Evolutionary conservation across 495 filamentous ascomycete species (phyloP).

Genomic region (Penicillium flavigenum): DNA sequence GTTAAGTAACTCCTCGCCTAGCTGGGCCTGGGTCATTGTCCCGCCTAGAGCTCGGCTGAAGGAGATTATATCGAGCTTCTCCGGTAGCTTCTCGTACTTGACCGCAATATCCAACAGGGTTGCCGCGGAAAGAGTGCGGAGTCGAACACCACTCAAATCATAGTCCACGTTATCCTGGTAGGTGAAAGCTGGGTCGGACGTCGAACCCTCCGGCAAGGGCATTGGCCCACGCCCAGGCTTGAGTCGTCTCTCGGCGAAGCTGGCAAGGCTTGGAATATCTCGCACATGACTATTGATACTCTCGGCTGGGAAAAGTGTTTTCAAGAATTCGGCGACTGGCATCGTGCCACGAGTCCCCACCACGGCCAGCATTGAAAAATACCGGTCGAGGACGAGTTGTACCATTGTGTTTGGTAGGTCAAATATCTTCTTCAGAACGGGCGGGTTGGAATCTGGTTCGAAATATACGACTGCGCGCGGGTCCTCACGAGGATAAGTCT

Average conservation of each 20-base stretch:
- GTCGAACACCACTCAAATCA: conserved; percentile 33
- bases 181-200: conserved; percentile 22
- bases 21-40: conserved; percentile 30
- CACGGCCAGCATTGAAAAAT: conserved; percentile 27
- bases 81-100: conserved; percentile 29
- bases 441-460: conserved; percentile 33
- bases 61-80: conserved; percentile 18
- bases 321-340: conserved; percentile 27
- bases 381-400: conserved; percentile 19
- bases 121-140: conserved; percentile 19
- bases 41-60: conserved; percentile 40
- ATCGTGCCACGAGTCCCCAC: conserved; percentile 24
- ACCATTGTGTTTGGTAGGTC: conserved; percentile 14
- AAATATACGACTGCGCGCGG: conserved; percentile 36
- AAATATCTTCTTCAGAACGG: conserved; percentile 17
- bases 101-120: conserved; percentile 37
- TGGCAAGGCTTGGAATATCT: conserved; percentile 33
- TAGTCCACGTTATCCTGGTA: conserved; percentile 42
- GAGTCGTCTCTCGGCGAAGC: conserved; percentile 30
- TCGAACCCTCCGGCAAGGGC: conserved; percentile 11
- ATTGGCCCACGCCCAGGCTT: conserved; percentile 32
- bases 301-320: conserved; percentile 27
- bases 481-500: conserved; percentile 54
- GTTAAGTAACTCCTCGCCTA: conserved; percentile 13
- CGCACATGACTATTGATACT: conserved; percentile 34